Evolutionary conservation across 129 eudicot species (phyloP).

Genomic region (Flaveria sonorensis): DNA sequence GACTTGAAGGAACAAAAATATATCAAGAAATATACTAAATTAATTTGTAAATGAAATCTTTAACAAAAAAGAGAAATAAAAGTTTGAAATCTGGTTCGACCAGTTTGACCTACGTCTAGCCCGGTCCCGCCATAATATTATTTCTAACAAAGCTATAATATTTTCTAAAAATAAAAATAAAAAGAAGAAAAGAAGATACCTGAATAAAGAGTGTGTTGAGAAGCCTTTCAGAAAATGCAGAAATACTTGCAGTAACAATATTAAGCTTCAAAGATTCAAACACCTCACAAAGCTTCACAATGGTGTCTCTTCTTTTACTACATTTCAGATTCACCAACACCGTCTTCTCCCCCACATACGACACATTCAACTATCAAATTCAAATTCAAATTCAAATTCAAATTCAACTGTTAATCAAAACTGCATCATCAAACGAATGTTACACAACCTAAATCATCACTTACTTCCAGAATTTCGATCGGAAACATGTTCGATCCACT

Average conservation of each 20-base stretch:
- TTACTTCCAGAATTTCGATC: constrained; percentile 69
- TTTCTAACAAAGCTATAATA: background rate
- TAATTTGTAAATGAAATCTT: no score
- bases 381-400: background rate
- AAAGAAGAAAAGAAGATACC: constrained; percentile 39
- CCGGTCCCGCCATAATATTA: no score
- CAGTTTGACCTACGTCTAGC: no score
- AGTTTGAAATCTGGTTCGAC: no score
- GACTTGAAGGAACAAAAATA: no score
- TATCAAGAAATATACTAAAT: background rate
- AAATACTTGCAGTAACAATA: constrained; percentile 62
- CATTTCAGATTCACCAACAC: constrained; percentile 71
- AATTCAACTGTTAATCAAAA: background rate
- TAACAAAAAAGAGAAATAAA: no score
- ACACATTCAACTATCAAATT: constrained; percentile 53
- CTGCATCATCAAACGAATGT: background rate
- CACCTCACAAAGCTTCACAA: constrained; percentile 66
- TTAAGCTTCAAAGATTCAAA: constrained; percentile 85
- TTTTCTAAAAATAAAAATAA: background rate
- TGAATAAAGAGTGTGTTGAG: constrained; percentile 67
- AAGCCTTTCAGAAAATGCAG: constrained; percentile 60
- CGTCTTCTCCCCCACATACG: constrained; percentile 59
- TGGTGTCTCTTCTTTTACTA: constrained; percentile 62
- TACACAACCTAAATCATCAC: constrained; percentile 3
- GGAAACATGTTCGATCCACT: constrained; percentile 37